phyloP scores from a whole-genome alignment of 257 asterid species.

The Nicotiana benthamiana region DNA sequence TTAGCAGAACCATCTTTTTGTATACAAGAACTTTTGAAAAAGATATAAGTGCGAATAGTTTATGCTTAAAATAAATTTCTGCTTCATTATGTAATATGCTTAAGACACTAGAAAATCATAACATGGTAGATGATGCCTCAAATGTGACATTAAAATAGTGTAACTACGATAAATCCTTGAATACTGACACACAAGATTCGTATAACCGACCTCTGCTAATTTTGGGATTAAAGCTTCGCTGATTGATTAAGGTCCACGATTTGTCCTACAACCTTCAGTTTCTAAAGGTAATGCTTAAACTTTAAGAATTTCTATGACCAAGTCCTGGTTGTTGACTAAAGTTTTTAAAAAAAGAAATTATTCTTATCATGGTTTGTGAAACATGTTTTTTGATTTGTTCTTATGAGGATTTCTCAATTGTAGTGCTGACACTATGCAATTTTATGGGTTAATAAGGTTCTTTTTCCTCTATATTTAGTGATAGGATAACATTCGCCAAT shows the following conservation, averaged over 20 bases:
- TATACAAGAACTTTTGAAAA: no score
- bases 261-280: neutral
- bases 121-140: neutral
- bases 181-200: neutral
- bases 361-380: no score
- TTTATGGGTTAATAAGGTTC: neutral
- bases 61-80: no score
- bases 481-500: neutral
- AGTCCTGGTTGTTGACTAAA: neutral
- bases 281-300: neutral
- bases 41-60: no score
- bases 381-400: neutral
- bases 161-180: neutral
- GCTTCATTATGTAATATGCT: no score
- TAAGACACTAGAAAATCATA: no score
- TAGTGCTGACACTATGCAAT: neutral
- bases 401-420: neutral
- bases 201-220: neutral
- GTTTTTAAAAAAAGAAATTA: no score
- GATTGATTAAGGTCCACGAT: neutral
- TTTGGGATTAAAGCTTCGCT: neutral
- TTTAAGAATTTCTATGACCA: neutral
- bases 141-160: neutral
- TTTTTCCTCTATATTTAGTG: neutral
- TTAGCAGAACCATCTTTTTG: no score